phyloP scores from a whole-genome alignment of 805 yeast species.

The Candida parachauliodes region DNA sequence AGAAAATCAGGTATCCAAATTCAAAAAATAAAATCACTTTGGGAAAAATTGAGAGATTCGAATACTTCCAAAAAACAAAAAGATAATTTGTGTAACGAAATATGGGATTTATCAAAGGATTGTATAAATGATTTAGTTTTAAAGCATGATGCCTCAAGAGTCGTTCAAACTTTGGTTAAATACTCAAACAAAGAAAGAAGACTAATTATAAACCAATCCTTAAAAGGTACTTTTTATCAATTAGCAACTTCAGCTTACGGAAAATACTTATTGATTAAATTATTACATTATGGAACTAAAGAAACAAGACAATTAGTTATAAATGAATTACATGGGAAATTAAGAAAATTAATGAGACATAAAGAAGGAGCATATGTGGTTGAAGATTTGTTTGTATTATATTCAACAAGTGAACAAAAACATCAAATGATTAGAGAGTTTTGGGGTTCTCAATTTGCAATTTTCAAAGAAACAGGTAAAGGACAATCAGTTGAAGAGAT shows the following conservation, averaged over 20 bases:
- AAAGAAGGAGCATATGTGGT: constrained; percentile 97
- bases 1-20: constrained; percentile 87
- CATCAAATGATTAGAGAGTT: constrained; percentile 92
- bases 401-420: constrained; percentile 80
- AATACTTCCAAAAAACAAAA: constrained; percentile 74
- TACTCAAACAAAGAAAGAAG: constrained; percentile 79
- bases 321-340: constrained; percentile 84
- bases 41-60: constrained; percentile 90
- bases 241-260: constrained; percentile 93
- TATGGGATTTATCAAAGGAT: constrained; percentile 79
- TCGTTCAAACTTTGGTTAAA: constrained; percentile 89
- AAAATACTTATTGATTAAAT: constrained; percentile 81
- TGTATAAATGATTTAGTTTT: constrained; percentile 78
- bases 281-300: constrained; percentile 88
- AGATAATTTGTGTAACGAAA: constrained; percentile 73
- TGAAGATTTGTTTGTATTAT: constrained; percentile 85
- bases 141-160: constrained; percentile 95
- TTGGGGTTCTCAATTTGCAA: constrained; percentile 94
- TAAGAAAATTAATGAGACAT: constrained; percentile 91
- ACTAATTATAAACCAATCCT: constrained; percentile 58
- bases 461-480: constrained; percentile 73
- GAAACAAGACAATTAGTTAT: constrained; percentile 72
- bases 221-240: constrained; percentile 73
- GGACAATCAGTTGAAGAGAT: constrained; percentile 63
- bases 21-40: constrained; percentile 75